Conservation (phyloP, 2,329 filamentous ascomycete species). For the Monilinia vaccinii-corymbosi region DNA sequence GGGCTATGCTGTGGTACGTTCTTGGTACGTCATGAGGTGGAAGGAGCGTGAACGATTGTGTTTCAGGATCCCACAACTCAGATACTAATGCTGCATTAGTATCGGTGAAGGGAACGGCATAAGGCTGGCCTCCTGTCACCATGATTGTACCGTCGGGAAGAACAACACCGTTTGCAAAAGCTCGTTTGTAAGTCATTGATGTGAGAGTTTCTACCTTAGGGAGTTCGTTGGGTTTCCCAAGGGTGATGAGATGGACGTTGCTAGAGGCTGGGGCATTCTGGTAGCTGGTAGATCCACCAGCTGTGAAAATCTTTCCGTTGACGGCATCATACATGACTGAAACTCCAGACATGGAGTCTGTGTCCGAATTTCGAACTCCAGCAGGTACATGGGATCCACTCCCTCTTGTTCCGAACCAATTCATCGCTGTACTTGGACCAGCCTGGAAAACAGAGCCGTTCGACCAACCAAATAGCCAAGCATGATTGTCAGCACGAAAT, state of each 20-base stretch:
- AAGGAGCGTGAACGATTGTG: conserved; percentile 33
- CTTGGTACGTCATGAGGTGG: conserved; percentile 34
- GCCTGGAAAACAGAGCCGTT: conserved; percentile 21
- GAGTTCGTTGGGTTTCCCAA: conserved; percentile 29
- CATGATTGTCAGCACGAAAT: conserved; percentile 44
- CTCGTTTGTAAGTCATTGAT: conserved; percentile 33
- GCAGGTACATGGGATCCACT: conserved; percentile 35
- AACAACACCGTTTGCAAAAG: conserved; percentile 39
- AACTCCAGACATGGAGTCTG: conserved; percentile 46
- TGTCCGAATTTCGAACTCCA: conserved; percentile 35
- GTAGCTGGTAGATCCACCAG: conserved; percentile 42
- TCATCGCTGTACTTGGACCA: conserved; percentile 36
- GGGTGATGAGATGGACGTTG: conserved; percentile 41
- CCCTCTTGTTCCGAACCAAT: conserved; percentile 45
- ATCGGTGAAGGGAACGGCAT: conserved; percentile 38
- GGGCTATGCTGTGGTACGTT: conserved; percentile 41
- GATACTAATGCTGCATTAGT: conserved; percentile 33
- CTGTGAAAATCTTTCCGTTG: conserved; percentile 44
- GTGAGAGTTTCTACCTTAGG: conserved; percentile 29
- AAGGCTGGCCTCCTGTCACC: conserved; percentile 39
- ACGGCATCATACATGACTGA: conserved; percentile 49
- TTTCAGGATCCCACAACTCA: conserved; percentile 38
- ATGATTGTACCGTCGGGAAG: conserved; percentile 41
- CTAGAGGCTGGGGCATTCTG: conserved; percentile 34
- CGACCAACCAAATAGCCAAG: conserved; percentile 33